Conservation (phyloP, 2,329 filamentous ascomycete genomes). For the Xylaria sp. region DNA sequence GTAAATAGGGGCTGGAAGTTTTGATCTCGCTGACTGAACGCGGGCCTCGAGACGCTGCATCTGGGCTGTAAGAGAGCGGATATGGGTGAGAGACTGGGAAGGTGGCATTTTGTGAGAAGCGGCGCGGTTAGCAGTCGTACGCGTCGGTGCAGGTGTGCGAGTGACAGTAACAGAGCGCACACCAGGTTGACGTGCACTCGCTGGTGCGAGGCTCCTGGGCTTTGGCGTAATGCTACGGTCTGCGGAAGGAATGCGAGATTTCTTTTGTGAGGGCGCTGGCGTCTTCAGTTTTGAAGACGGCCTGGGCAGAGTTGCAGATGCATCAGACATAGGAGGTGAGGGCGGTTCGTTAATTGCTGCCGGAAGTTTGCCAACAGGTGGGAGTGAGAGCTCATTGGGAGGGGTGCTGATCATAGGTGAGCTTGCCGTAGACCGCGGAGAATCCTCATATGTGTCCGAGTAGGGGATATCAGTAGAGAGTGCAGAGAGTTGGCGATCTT, state of each 20-base stretch:
- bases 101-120: conserved; percentile 63
- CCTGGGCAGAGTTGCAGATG: conserved; percentile 71
- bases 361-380: conserved; percentile 63
- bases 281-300: conserved; percentile 57
- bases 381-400: conserved; percentile 74
- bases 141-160: conserved; percentile 62
- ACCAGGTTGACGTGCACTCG: conserved; percentile 53
- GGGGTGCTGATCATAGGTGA: conserved; percentile 92
- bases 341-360: conserved; percentile 84
- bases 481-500: conserved; percentile 66
- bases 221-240: conserved; percentile 67
- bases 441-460: conserved; percentile 79
- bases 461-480: conserved; percentile 73
- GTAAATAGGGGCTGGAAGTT: conserved; percentile 81
- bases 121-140: conserved; percentile 57
- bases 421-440: conserved; percentile 86
- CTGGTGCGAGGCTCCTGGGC: conserved; percentile 56
- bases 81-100: conserved; percentile 85
- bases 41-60: conserved; percentile 97
- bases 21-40: conserved; percentile 90
- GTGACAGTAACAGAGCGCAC: conserved; percentile 60
- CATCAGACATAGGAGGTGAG: conserved; percentile 92
- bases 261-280: conserved; percentile 54
- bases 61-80: conserved; percentile 91
- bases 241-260: conserved; percentile 65